Base-by-base conservation (phyloP, 805 yeast species). In the Hagleromyces aurorensis region DNA sequence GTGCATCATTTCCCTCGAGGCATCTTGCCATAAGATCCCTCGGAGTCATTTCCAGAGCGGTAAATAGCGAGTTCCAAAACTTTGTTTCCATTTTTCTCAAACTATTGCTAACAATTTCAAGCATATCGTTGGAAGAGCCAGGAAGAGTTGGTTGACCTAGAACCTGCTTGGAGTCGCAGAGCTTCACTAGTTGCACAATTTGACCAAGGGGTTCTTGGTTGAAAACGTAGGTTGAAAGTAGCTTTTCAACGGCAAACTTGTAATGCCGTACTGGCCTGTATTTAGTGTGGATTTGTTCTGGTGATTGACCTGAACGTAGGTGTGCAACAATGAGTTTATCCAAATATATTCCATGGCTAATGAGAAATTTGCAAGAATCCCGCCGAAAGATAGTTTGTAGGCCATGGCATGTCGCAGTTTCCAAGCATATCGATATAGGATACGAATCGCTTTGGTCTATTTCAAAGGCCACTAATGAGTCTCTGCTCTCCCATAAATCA, bases 41-140 rank as follows among this genome's bases (percentile, higher is more conserved):
- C 9, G 61, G 61, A 3, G 58, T 47, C 40, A 52, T 44, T 19
- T 38, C 23, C 11, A 52, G 29, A 23, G 40, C 41, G 8, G 32
- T 25, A 27, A 53, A 55, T 11, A 55, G 30, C 7, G 31, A 35
- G 15, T 45, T 48, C 61, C 61, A 55, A 29, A 52, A 49, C 30
- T 49, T 46, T 1, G 34, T 40, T 27, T 57, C 62, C 17, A 54
- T 54, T 30, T 57, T 57, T 25, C 62, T 41, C 23, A 57, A 27
- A 32, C 59, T 52, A 19, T 55, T 55, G 32, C 58, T 48, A 6
- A 54, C 38, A n/a, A 57, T 53, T 17, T 50, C 57, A 5, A 57
- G 36, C 43, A 48, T 35, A 25, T 40, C 46, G n/a, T 26, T 27
- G 14, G 25, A 21, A 13, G 21, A 11, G 13, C 23, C 11, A 15